phyloP scores from a whole-genome alignment of 768 basidiomycete genomes.

The Amanita polypyramis region DNA sequence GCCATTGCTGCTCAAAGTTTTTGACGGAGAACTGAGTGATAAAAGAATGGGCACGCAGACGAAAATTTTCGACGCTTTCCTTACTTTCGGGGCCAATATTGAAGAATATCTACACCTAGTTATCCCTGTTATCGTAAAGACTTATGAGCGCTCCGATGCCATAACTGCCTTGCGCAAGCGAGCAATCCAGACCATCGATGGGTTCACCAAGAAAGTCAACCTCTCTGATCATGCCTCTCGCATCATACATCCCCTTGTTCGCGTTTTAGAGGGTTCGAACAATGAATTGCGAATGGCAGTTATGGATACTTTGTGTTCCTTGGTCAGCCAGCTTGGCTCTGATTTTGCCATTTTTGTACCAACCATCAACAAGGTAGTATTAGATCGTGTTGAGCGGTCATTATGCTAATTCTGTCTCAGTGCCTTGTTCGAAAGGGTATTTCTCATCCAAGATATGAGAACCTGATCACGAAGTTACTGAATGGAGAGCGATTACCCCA shows the following conservation, averaged over 20 bases:
- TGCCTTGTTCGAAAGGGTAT: conserved; percentile 69
- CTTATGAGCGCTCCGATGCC: conserved; percentile 77
- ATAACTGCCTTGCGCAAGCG: conserved; percentile 69
- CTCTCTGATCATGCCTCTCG: conserved; percentile 97
- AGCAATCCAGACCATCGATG: conserved; percentile 87
- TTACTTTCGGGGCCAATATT: conserved; percentile 91
- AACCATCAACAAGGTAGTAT: conserved; percentile 81
- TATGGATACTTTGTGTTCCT: conserved; percentile 87
- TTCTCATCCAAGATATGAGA: conserved; percentile 76
- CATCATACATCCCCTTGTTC: conserved; percentile 90
- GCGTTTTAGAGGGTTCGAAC: conserved; percentile 65
- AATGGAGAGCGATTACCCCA: conserved; percentile 89
- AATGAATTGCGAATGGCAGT: conserved; percentile 79
- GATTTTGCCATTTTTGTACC: conserved; percentile 98
- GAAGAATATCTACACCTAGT: conserved; percentile 97
- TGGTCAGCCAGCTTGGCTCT: conserved; percentile 88
- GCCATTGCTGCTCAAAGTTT: conserved; percentile 82
- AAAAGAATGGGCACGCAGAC: conserved; percentile 71
- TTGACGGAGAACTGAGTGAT: conserved; percentile 81
- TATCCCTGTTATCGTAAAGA: conserved; percentile 87
- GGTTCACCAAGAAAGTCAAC: conserved; percentile 84
- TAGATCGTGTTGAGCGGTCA: neutral
- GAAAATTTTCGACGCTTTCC: conserved; percentile 89
- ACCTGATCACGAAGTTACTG: conserved; percentile 76
- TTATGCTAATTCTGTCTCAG: conserved; percentile 27